These are phyloP conservation scores for Amesomyces nigricolor DNA, from an alignment of 2,329 filamentous ascomycete genomes.

Conservation along the genomic window DNA sequence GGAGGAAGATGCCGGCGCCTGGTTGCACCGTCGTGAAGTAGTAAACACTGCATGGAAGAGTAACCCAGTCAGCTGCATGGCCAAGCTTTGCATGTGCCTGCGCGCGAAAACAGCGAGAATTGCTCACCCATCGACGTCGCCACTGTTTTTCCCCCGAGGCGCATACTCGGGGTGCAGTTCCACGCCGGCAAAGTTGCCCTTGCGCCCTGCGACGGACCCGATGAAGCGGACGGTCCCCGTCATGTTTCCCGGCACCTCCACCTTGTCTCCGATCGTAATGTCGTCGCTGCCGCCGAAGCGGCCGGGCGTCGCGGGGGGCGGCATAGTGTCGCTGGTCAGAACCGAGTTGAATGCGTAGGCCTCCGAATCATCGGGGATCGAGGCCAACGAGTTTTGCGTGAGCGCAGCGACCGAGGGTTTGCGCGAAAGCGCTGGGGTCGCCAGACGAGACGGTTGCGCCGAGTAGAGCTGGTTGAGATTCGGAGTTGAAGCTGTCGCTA, in stretches of 20 bases:
- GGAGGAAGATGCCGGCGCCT: slow-evolving; percentile 89
- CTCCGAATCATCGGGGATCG: slow-evolving; percentile 61
- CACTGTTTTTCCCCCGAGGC: slow-evolving; percentile 83
- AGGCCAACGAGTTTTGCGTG: slow-evolving; percentile 56
- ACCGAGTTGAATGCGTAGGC: slow-evolving; percentile 57
- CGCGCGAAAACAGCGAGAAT: not conserved
- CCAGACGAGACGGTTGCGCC: slow-evolving; percentile 36
- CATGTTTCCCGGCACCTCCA: slow-evolving; percentile 94
- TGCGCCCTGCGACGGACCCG: slow-evolving; percentile 80
- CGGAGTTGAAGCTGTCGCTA: slow-evolving; percentile 43
- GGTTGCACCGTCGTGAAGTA: slow-evolving; percentile 79
- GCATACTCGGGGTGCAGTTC: slow-evolving; percentile 81
- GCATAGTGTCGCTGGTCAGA: slow-evolving; percentile 44
- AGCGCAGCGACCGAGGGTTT: slow-evolving; percentile 68
- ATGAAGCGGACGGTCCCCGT: slow-evolving; percentile 83
- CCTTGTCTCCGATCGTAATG: slow-evolving; percentile 71
- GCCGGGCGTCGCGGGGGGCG: slow-evolving; percentile 49
- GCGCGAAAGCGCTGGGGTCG: slow-evolving; percentile 51
- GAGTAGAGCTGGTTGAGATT: slow-evolving; percentile 15
- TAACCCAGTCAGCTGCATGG: slow-evolving; percentile 23
- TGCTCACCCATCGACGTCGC: slow-evolving; percentile 85
- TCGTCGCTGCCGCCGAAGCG: slow-evolving; percentile 42
- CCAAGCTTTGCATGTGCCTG: slow-evolving; percentile 14
- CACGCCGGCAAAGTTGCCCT: slow-evolving; percentile 85
- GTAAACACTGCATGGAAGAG: slow-evolving; percentile 42